phyloP scores from a whole-genome alignment of 257 asterid species.

The Salvia hispanica region DNA sequence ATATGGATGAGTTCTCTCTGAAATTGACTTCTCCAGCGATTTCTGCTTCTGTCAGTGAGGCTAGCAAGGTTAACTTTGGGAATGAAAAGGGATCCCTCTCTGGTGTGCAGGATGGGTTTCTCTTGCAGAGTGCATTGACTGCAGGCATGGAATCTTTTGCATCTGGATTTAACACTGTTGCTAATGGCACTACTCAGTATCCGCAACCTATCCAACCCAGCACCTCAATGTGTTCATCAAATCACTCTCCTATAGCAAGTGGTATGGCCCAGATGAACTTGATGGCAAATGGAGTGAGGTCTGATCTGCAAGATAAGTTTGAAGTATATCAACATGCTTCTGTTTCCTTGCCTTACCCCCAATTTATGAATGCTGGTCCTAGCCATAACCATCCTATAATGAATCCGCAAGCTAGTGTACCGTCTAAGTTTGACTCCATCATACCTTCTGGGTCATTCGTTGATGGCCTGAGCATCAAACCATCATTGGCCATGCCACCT shows the following conservation, averaged over 20 bases:
- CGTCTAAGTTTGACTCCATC: slow-evolving; percentile 53
- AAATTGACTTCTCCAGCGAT: slow-evolving; percentile 30
- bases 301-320: slow-evolving; percentile 45
- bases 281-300: slow-evolving; percentile 52
- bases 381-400: slow-evolving; percentile 39
- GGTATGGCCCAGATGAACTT: slow-evolving; percentile 56
- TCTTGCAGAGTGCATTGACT: slow-evolving; percentile 29
- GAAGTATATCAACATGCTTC: slow-evolving; percentile 55
- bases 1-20: slow-evolving; percentile 41
- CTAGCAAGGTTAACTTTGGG: slow-evolving; percentile 36
- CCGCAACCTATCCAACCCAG: slow-evolving; percentile 46
- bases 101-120: slow-evolving; percentile 46
- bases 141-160: slow-evolving; percentile 40
- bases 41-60: slow-evolving; percentile 35
- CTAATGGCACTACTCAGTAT: slow-evolving; percentile 44
- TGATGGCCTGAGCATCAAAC: slow-evolving; percentile 42
- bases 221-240: slow-evolving; percentile 49
- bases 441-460: slow-evolving; percentile 42
- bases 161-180: slow-evolving; percentile 19
- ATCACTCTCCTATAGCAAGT: slow-evolving; percentile 39
- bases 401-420: slow-evolving; percentile 43
- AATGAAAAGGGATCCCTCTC: slow-evolving; percentile 42
- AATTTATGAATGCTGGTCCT: slow-evolving; percentile 33
- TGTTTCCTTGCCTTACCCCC: slow-evolving; percentile 53
- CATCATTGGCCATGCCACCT: slow-evolving; percentile 45